Percentiles rank a stretch among this genome's conserved stretches.
Conservation (phyloP, 1,284 basidiomycete genomes). For the Ceraceosorus bombacis region DNA sequence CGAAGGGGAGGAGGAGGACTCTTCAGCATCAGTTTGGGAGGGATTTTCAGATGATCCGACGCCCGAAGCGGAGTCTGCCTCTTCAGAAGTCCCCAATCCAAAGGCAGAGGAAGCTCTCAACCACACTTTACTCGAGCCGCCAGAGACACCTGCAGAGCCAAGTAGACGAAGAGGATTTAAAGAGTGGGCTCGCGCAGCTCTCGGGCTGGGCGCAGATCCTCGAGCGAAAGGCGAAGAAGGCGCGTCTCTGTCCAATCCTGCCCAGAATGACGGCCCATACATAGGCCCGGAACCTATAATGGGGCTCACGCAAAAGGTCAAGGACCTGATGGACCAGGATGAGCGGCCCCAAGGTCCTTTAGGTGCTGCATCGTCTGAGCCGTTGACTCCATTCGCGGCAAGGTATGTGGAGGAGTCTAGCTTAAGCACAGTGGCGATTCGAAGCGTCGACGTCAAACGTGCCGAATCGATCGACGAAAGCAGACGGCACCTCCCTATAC, state of each 20-base stretch:
- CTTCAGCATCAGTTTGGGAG: neutral
- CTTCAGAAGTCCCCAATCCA: too few relatives aligned
- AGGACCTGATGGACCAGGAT: conserved; percentile 39
- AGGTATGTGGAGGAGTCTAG: conserved; percentile 18
- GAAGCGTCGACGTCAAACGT: conserved; percentile 62
- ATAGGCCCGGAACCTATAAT: conserved; percentile 32
- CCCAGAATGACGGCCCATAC: conserved; percentile 10
- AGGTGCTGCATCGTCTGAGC: conserved; percentile 23
- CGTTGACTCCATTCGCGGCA: conserved; percentile 31
- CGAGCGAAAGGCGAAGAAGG: neutral
- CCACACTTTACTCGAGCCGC: conserved; percentile 15
- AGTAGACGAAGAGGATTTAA: conserved; percentile 38
- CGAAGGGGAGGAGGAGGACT: conserved; percentile 14
- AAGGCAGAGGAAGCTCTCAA: conserved; percentile 16
- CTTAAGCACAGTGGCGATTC: conserved; percentile 25
- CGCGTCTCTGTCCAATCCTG: conserved; percentile 1
- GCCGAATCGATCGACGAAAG: conserved; percentile 68
- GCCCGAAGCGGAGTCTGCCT: conserved; percentile 13
- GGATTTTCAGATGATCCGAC: conserved; percentile 11
- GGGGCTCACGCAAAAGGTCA: conserved; percentile 35
- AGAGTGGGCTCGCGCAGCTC: conserved; percentile 41
- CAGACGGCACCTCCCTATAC: conserved; percentile 75
- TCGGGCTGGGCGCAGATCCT: conserved; percentile 22
- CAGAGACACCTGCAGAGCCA: conserved; percentile 26
- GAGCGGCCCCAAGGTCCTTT: conserved; percentile 44